Evolutionary conservation across 2,329 filamentous ascomycete genomes (phyloP).

Genomic region (Graphilbum sp.): DNA sequence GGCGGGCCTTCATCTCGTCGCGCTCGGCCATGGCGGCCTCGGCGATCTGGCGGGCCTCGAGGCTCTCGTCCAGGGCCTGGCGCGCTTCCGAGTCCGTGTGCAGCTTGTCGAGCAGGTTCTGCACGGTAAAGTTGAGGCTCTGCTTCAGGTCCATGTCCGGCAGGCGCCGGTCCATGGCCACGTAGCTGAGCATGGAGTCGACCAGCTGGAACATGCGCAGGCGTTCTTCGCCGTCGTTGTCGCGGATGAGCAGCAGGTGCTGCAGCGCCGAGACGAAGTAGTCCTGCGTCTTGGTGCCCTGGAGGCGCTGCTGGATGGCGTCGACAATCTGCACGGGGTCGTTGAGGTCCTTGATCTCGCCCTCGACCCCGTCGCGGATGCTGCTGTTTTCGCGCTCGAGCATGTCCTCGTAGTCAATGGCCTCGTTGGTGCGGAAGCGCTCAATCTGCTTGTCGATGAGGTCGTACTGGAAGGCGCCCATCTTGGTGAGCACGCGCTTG

Average conservation of each 20-base stretch:
- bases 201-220: slow-evolving; percentile 94
- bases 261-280: slow-evolving; percentile 94
- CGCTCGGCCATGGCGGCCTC: slow-evolving; percentile 92
- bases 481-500: slow-evolving; percentile 85
- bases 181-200: slow-evolving; percentile 97
- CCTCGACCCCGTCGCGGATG: slow-evolving; percentile 74
- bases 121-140: slow-evolving; percentile 92
- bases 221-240: slow-evolving; percentile 83
- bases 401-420: slow-evolving; percentile 96
- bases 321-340: slow-evolving; percentile 90
- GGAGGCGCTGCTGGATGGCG: slow-evolving; percentile 72
- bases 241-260: slow-evolving; percentile 80
- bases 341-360: slow-evolving; percentile 77
- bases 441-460: slow-evolving; percentile 97
- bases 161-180: slow-evolving; percentile 89
- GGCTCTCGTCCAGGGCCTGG: slow-evolving; percentile 77
- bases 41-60: slow-evolving; percentile 81
- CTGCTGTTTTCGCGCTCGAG: slow-evolving; percentile 82
- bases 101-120: slow-evolving; percentile 84
- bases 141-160: slow-evolving; percentile 98
- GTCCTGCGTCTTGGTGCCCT: slow-evolving; percentile 74
- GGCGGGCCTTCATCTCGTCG: slow-evolving; percentile 78
- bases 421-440: slow-evolving; percentile 81
- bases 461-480: slow-evolving; percentile 97
- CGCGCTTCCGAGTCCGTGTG: slow-evolving; percentile 93